Evolutionary conservation across 2,329 filamentous ascomycete genomes (phyloP).

Genomic region (Aspergillus hortae): DNA sequence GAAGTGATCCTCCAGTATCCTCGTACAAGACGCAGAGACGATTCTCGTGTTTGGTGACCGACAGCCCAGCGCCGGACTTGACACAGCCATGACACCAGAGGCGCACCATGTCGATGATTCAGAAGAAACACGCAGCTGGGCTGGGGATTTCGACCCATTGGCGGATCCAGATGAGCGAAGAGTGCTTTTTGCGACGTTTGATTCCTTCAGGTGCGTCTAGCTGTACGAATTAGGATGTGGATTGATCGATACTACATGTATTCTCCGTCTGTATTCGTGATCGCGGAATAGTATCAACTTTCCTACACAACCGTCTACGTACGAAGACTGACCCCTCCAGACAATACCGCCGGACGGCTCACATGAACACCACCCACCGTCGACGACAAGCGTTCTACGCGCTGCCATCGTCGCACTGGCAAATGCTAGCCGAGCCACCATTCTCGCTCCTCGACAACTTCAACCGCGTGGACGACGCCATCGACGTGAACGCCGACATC

Average conservation of each 20-base stretch:
- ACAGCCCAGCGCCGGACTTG: neutral
- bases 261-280: neutral
- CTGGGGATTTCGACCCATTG: constrained; percentile 61
- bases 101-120: constrained; percentile 11
- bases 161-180: constrained; percentile 75
- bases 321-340: constrained; percentile 44
- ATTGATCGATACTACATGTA: constrained; percentile 34
- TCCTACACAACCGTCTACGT: too few species aligned
- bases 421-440: constrained; percentile 73
- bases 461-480: constrained; percentile 76
- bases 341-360: constrained; percentile 78
- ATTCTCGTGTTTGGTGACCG: neutral
- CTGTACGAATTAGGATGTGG: neutral
- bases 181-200: constrained; percentile 76
- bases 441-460: constrained; percentile 81
- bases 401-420: constrained; percentile 77
- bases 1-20: neutral
- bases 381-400: constrained; percentile 92
- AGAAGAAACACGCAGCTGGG: constrained; percentile 45
- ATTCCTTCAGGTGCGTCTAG: constrained; percentile 77
- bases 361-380: constrained; percentile 87
- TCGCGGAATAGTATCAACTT: neutral
- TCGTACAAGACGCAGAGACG: too few species aligned
- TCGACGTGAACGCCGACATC: constrained; percentile 81
- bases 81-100: constrained; percentile 9